phyloP scores from a whole-genome alignment of 306 rosid genomes.

The Prunus kanzakura region DNA sequence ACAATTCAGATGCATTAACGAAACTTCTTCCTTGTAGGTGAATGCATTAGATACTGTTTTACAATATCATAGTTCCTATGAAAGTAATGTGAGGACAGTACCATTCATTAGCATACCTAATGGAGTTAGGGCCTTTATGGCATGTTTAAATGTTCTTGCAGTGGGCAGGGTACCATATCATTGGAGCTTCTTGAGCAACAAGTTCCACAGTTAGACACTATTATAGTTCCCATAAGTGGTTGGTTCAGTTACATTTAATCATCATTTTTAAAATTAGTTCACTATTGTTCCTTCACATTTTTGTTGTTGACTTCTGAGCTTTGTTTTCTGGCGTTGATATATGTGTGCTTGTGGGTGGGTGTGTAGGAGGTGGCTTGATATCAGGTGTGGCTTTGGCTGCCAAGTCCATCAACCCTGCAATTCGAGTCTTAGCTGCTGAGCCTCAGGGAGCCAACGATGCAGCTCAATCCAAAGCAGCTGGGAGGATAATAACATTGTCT shows the following conservation, averaged over 20 bases:
- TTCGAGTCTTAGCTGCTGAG: slow-evolving; percentile 79
- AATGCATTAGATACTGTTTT: background rate
- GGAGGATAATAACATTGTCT: slow-evolving; percentile 58
- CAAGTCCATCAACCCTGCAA: slow-evolving; percentile 69
- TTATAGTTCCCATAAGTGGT: slow-evolving; percentile 89
- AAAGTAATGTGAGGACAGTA: background rate
- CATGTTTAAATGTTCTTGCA: slow-evolving; percentile 43
- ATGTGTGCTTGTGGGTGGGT: background rate
- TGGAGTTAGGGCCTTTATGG: background rate
- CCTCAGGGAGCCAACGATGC: slow-evolving; percentile 91
- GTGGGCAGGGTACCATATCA: slow-evolving; percentile 91
- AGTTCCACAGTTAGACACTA: slow-evolving; percentile 65
- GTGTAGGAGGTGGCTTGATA: slow-evolving; percentile 84
- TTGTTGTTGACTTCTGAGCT: background rate
- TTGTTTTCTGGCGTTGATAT: slow-evolving; percentile 7
- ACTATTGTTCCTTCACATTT: slow-evolving; percentile 1
- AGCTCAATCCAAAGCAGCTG: slow-evolving; percentile 86
- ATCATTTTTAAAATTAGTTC: slow-evolving; percentile 8
- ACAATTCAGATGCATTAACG: background rate
- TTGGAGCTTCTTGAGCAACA: slow-evolving; percentile 89
- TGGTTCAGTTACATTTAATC: slow-evolving; percentile 24
- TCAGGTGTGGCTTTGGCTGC: slow-evolving; percentile 95
- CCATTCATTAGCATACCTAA: background rate
- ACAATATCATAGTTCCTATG: background rate
- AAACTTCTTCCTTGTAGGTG: slow-evolving; percentile 11